Base-by-base conservation (phyloP, 176 grass and related monocot genomes). In the Zea luxurians region DNA sequence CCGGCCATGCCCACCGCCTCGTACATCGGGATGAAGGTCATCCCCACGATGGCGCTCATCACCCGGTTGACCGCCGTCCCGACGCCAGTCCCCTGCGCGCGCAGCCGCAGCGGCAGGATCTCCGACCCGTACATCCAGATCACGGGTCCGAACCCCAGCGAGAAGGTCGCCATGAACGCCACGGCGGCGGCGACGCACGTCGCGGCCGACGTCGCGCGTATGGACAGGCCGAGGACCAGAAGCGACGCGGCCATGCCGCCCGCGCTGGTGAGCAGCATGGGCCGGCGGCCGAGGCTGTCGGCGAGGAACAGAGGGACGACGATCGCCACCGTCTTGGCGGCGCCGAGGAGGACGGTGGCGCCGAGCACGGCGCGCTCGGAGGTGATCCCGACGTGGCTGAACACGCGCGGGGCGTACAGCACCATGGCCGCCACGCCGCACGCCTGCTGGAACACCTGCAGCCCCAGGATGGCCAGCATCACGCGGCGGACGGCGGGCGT, bases 381-480 rank as follows among this genome's bases (percentile, higher is more conserved):
- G n/a, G 68, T 73, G 18, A 96, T 7, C 11, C 89, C 92, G 15
- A 38, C 87, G 61, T 77, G 83, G 55, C 82, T 4, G 72, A 96
- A 96, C 45, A 96, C 79, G 4, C 87, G 81, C 2, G 87, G 89
- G 41, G 89, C 86, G 80, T 92, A 92, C 20, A 96, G 76, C 1
- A 92, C 78, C 12, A 96, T 41, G 5, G 82, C 85, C 64, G 86
- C 71, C 55, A 96, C 86, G 77, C 89, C 93, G 37, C 66, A 83
- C 11, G 87, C 93, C 82, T 96, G 86, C 82, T 92, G 84, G 87
- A 92, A 92, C 71, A 94, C 81, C 52, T 93, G 86, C 2, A 90
- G 75, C 0, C 88, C 89, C 8, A 88, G n/a, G 70, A 89, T 74
- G 37, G 92, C 68, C 7, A 84, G 7, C 21, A 88, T 66, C 64